These are phyloP conservation scores for Amylostereum areolatum DNA, from an alignment of 1,284 basidiomycete genomes.

Conservation along the genomic window DNA sequence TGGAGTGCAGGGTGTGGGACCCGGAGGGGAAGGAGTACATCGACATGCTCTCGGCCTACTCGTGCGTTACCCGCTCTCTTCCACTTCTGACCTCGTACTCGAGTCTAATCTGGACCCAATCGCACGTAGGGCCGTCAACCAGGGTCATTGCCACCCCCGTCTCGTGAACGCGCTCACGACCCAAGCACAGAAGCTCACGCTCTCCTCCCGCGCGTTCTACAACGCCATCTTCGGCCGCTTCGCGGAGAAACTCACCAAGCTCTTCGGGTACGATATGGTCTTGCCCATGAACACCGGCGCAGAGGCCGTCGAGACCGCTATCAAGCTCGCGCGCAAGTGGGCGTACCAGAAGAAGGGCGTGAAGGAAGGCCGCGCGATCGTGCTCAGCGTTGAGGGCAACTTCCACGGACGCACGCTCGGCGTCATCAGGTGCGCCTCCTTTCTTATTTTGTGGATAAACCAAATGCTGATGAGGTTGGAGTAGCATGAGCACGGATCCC, in stretches of 20 bases:
- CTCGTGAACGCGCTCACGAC: conserved; percentile 79
- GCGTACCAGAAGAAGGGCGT: conserved; percentile 87
- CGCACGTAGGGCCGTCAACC: conserved; percentile 71
- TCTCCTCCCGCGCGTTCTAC: conserved; percentile 96
- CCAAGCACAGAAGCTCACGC: conserved; percentile 87
- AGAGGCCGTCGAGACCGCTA: conserved; percentile 90
- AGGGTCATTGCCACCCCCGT: conserved; percentile 94
- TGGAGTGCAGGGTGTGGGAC: conserved; percentile 78
- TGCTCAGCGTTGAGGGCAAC: conserved; percentile 87
- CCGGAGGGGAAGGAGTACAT: conserved; percentile 92
- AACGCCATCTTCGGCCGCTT: conserved; percentile 89
- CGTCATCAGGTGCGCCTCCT: conserved; percentile 62
- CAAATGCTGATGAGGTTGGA: not conserved
- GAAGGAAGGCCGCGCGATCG: conserved; percentile 76
- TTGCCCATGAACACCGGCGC: conserved; percentile 99
- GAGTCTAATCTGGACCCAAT: conserved; percentile 6
- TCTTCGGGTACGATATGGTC: conserved; percentile 92
- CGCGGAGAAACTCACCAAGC: conserved; percentile 78
- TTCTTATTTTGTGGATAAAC: conserved; percentile 8
- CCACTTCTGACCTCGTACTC: not conserved
- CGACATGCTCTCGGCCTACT: conserved; percentile 97
- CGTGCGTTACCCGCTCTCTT: conserved; percentile 48
- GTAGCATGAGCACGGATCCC: conserved; percentile 92
- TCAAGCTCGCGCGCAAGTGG: conserved; percentile 91
- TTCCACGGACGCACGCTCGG: conserved; percentile 96